Evolutionary conservation across 2,329 filamentous ascomycete species (phyloP).

Genomic region (Pyricularia sp.): DNA sequence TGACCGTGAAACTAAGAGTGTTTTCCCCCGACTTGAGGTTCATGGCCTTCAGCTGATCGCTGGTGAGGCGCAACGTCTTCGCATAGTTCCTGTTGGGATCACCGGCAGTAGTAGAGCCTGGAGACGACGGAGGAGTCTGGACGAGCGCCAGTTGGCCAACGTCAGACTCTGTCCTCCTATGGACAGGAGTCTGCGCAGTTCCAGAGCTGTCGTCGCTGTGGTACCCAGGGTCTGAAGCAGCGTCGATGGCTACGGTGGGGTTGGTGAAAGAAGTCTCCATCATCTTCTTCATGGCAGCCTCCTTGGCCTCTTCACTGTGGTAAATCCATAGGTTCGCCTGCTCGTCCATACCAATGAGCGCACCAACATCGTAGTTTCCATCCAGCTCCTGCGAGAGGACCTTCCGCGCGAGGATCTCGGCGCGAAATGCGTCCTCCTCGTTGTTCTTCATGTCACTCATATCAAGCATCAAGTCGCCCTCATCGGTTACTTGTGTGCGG

Average conservation of each 20-base stretch:
- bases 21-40: slow-evolving; percentile 80
- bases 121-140: slow-evolving; percentile 61
- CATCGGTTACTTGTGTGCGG: slow-evolving; percentile 82
- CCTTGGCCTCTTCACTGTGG: slow-evolving; percentile 92
- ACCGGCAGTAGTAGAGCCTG: slow-evolving; percentile 47
- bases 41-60: slow-evolving; percentile 84
- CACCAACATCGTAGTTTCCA: slow-evolving; percentile 92
- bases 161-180: slow-evolving; percentile 60
- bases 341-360: slow-evolving; percentile 89
- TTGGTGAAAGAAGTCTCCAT: slow-evolving; percentile 40
- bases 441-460: slow-evolving; percentile 96
- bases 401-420: slow-evolving; percentile 87
- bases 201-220: slow-evolving; percentile 76
- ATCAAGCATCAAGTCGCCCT: slow-evolving; percentile 91
- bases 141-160: slow-evolving; percentile 38
- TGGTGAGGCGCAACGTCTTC: slow-evolving; percentile 90
- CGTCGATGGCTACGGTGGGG: slow-evolving; percentile 58
- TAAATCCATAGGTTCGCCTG: slow-evolving; percentile 99
- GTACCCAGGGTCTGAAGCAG: slow-evolving; percentile 86
- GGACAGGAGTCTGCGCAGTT: slow-evolving; percentile 35
- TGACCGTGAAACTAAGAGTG: slow-evolving; percentile 92
- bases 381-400: slow-evolving; percentile 89
- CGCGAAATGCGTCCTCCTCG: slow-evolving; percentile 83
- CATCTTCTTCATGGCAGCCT: slow-evolving; percentile 65
- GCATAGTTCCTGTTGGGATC: slow-evolving; percentile 84